Evolutionary conservation across 345 rosid genomes (phyloP).

Genomic region (Xanthoceras sorbifolium): DNA sequence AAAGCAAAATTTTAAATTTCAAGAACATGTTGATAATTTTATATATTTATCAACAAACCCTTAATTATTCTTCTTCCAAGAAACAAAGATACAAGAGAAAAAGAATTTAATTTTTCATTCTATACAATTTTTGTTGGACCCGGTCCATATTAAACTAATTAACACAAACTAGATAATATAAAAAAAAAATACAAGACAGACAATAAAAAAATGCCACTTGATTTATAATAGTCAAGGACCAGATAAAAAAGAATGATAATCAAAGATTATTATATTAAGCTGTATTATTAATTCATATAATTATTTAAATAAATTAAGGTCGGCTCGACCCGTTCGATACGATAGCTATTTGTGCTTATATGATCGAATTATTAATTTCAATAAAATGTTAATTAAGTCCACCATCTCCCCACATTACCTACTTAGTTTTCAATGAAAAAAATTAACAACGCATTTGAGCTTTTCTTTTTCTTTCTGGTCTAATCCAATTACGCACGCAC

Average conservation of each 20-base stretch:
- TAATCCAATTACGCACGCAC: conserved; percentile 5
- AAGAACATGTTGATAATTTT: too few species aligned
- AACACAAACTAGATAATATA: conserved; percentile 18
- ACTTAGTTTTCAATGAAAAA: conserved; percentile 26
- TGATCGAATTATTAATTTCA: not conserved
- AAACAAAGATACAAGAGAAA: not conserved
- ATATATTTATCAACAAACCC: not conserved
- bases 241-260: conserved; percentile 9
- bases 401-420: conserved; percentile 21
- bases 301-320: not conserved
- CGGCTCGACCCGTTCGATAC: conserved; percentile 15
- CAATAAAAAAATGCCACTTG: conserved; percentile 8
- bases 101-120: not conserved
- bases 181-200: not conserved
- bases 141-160: conserved; percentile 26
- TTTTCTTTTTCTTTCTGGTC: conserved; percentile 15
- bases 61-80: conserved; percentile 19
- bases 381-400: conserved; percentile 10
- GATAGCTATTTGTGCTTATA: not conserved
- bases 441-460: conserved; percentile 19
- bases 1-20: too few species aligned
- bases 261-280: conserved; percentile 1
- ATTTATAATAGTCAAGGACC: conserved; percentile 24
- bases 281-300: not conserved
- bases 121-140: too few species aligned